Base-by-base conservation (phyloP, 1,139 yeast genomes). In the Kodamaea plutei region DNA sequence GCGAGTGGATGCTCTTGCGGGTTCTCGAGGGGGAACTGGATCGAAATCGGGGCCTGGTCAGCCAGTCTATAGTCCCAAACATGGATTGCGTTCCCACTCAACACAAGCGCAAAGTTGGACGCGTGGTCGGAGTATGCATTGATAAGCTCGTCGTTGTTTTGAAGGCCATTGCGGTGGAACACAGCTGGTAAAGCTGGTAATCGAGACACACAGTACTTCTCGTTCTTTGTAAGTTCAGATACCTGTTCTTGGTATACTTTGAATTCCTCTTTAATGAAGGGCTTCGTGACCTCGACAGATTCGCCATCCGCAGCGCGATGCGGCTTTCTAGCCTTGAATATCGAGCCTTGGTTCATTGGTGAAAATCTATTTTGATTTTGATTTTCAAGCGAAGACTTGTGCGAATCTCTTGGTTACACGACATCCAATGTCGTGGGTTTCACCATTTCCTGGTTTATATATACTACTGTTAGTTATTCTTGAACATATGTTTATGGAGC, bases 21-120 rank as follows among this genome's bases (percentile, higher is more conserved):
- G 26, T 29, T 23, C 18, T 43, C 45, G 20, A 58, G 50, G 1
- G 70, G 70, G 41, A 72, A 72, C 36, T 72, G 70, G 20, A 69
- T 60, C 2, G 81, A 74, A 20, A 75, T 63, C 0, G 93, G 87
- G 4, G 71, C 59, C 15, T 64, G 54, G 38, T 80, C 84, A 7
- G 74, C 67, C 1, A 87, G 73, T 33, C 67, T 62, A 48, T 80
- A 83, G 34, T 76, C 66, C 91, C 95, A 88, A 4, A 82, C 81
- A 46, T 74, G 71, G 20, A 82, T 66, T 24, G 75, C 61, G 9
- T 65, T 56, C 16, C 60, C 63, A 13, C 77, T 68, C 4, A 76
- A 61, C 6, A 74, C 66, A 19, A 82, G 59, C 0, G 85, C 79
- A 49, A 70, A 75, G 23, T 66, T 64, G 3, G 85, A 71, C 7